Evolutionary conservation across 1,284 basidiomycete genomes (phyloP).

Genomic region (Malassezia globosa): DNA sequence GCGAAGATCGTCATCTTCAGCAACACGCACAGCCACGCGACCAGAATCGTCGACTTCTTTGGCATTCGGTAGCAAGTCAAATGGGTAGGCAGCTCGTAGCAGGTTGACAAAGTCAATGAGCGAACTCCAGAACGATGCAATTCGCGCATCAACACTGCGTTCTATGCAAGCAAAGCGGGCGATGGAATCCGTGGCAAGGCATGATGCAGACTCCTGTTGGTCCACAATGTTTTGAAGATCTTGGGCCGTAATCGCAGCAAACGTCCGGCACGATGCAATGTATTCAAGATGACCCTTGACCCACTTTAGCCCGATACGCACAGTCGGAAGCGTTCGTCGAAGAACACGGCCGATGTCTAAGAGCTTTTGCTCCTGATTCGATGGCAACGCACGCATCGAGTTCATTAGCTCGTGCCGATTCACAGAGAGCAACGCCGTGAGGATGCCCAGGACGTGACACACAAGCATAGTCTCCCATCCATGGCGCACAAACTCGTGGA

Average conservation of each 20-base stretch:
- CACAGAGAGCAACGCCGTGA: conserved; percentile 59
- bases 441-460: conserved; percentile 62
- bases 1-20: conserved; percentile 80
- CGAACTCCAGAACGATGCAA: conserved; percentile 56
- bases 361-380: conserved; percentile 58
- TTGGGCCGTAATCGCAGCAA: conserved; percentile 15
- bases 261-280: conserved; percentile 47
- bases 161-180: conserved; percentile 7
- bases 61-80: conserved; percentile 54
- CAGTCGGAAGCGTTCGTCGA: conserved; percentile 69
- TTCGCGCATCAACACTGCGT: neutral
- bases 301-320: conserved; percentile 84
- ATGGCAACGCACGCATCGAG: conserved; percentile 26
- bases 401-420: conserved; percentile 52
- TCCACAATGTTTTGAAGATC: conserved; percentile 1
- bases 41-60: conserved; percentile 42
- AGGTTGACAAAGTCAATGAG: conserved; percentile 62
- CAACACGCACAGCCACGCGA: conserved; percentile 54
- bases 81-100: conserved; percentile 62
- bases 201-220: neutral
- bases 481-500: conserved; percentile 3
- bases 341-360: conserved; percentile 58
- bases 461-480: conserved; percentile 60
- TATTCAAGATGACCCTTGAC: conserved; percentile 67
- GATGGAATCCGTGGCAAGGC: conserved; percentile 1